Evolutionary conservation across 1,139 yeast genomes (phyloP).

Genomic region (Pichia sp.): DNA sequence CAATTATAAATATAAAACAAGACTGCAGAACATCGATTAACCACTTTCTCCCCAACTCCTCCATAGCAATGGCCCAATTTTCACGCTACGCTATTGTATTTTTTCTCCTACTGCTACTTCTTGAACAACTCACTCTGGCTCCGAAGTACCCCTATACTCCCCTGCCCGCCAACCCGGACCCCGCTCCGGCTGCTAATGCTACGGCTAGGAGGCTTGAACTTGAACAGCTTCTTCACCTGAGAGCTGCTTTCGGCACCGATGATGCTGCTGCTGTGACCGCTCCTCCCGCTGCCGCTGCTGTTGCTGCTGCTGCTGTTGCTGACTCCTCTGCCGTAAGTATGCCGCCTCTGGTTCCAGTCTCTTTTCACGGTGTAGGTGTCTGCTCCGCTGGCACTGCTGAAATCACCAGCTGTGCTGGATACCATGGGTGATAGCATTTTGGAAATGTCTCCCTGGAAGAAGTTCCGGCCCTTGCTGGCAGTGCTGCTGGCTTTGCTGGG

Average conservation of each 20-base stretch:
- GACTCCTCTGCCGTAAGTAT: not conserved
- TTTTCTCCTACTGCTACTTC: not conserved
- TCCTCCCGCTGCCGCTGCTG: not conserved
- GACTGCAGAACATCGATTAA: too few relatives aligned
- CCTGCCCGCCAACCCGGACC: not conserved
- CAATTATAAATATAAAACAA: not conserved
- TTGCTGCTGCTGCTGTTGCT: not conserved
- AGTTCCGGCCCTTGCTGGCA: not conserved
- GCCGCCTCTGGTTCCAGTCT: not conserved
- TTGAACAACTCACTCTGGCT: conserved; percentile 3
- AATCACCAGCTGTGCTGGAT: not conserved
- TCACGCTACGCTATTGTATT: not conserved
- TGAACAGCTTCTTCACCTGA: not conserved
- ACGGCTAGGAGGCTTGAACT: conserved; percentile 5
- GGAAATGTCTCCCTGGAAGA: not conserved
- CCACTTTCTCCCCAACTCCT: not conserved
- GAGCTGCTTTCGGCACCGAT: not conserved
- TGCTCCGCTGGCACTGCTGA: not conserved
- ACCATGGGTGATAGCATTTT: not conserved
- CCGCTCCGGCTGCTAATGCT: conserved; percentile 1
- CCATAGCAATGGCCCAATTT: not conserved
- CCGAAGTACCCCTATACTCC: not conserved
- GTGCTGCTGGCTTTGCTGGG: not conserved
- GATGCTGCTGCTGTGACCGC: not conserved
- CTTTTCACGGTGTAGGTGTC: not conserved